These are phyloP conservation scores for Euphorbia lathyris DNA, from an alignment of 345 rosid species.

Conservation along the genomic window DNA sequence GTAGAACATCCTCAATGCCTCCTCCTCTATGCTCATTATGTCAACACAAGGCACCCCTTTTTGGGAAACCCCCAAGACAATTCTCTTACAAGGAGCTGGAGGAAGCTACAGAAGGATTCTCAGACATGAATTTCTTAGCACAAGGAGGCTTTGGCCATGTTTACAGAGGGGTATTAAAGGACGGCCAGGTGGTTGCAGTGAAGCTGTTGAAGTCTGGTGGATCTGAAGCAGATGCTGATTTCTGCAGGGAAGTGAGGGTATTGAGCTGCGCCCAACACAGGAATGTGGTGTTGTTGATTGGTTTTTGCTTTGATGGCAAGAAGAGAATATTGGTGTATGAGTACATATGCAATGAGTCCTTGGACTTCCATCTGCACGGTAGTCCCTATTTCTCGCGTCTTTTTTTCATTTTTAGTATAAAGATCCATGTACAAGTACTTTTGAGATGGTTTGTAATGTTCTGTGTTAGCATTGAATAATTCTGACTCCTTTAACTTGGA, in stretches of 20 bases:
- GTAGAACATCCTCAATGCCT: conserved; percentile 56
- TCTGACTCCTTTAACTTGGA: conserved; percentile 13
- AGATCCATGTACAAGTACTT: background rate
- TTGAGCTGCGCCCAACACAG: conserved; percentile 78
- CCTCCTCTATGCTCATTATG: conserved; percentile 78
- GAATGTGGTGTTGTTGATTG: conserved; percentile 65
- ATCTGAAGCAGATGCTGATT: conserved; percentile 60
- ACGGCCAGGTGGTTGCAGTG: conserved; percentile 68
- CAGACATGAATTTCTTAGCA: conserved; percentile 54
- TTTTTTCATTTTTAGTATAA: background rate
- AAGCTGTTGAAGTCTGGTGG: conserved; percentile 48
- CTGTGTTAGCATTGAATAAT: background rate
- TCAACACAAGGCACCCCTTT: conserved; percentile 60
- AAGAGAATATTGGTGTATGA: conserved; percentile 62
- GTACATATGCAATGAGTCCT: conserved; percentile 69
- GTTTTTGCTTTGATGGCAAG: conserved; percentile 53
- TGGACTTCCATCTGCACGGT: conserved; percentile 72
- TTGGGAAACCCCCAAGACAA: conserved; percentile 63
- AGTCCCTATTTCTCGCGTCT: conserved; percentile 4
- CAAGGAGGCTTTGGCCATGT: conserved; percentile 63
- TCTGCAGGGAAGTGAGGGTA: conserved; percentile 63
- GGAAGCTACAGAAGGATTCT: conserved; percentile 63
- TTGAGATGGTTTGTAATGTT: background rate
- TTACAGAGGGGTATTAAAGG: conserved; percentile 51
- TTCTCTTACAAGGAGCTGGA: conserved; percentile 54